Base-by-base conservation (phyloP, 2,329 filamentous ascomycete genomes). In the Ophiosphaerella narmari region DNA sequence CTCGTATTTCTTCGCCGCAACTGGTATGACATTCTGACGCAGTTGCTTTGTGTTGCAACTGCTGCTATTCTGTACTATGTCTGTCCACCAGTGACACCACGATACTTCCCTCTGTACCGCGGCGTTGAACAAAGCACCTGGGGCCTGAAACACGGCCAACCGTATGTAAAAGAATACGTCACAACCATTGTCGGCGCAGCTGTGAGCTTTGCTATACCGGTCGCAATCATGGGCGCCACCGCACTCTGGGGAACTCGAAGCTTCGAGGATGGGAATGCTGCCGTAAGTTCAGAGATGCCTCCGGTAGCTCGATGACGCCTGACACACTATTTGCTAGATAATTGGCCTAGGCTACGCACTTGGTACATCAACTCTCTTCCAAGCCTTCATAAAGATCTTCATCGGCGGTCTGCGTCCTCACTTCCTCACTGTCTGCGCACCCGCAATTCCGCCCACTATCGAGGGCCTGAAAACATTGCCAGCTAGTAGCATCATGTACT, bases 111-210 rank as follows among this genome's bases (percentile, higher is more conserved):
- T 1, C 21, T 62, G 7, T 63, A 54, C 29, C 35, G 39, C 0
- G 60, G 57, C 18, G 46, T 66, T 2, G 45, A 57, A 36, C 47
- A 16, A 0, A 55, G 42, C 18, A 14, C 32, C 82, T 84, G 52
- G 54, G 62, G 63, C 1, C 8, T 64, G 9, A 51, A 87, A 54
- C 85, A 88, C 57, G 84, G 84, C 31, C 87, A 87, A 62, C 86
- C 86, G 0, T 71, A 86, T n/a, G 80, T 85, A 50, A 79, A 82
- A n/a, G 86, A 89, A 59, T 87, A 89, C 62, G 73, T 90, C 11
- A 84, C 84, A 12, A 88, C 87, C 57, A 84, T 82, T 78, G 74
- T 81, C 1, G 86, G 86, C 5, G 86, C 86, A 1, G 67, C 89
- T 12, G 75, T 90, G 2, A 84, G 81, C 7, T 76, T 81, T n/a